phyloP scores from a whole-genome alignment of 2,329 filamentous ascomycete species.

The Clonostachys solani region DNA sequence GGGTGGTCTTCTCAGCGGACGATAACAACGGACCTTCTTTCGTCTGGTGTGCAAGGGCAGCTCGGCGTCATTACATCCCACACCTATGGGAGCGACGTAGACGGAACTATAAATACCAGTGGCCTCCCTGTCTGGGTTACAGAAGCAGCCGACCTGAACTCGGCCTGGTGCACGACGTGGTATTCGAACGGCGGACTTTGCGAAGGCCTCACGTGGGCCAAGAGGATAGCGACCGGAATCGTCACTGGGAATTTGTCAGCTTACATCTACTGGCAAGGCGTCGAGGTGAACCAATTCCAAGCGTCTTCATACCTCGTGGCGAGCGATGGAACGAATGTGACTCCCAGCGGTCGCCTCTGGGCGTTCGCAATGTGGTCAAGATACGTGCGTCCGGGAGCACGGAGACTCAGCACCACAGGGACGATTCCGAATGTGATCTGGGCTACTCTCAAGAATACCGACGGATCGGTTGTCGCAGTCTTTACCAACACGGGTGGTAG shows the following conservation, averaged over 20 bases:
- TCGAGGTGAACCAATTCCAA: slow-evolving; percentile 20
- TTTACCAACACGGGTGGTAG: slow-evolving; percentile 23
- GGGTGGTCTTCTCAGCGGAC: slow-evolving; percentile 29
- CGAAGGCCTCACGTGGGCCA: slow-evolving; percentile 53
- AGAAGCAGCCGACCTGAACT: slow-evolving; percentile 20
- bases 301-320: slow-evolving; percentile 18
- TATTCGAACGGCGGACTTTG: slow-evolving; percentile 37
- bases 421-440: slow-evolving; percentile 17
- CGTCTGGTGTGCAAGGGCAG: slow-evolving; percentile 19
- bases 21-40: slow-evolving; percentile 28
- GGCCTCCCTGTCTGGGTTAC: slow-evolving; percentile 44
- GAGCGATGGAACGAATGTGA: slow-evolving; percentile 9
- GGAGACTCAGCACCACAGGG: slow-evolving; percentile 20
- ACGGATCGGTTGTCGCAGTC: slow-evolving; percentile 29
- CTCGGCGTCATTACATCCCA: slow-evolving; percentile 30
- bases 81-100: slow-evolving; percentile 32
- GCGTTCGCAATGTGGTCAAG: slow-evolving; percentile 34
- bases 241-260: slow-evolving; percentile 41
- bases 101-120: slow-evolving; percentile 29
- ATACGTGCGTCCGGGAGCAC: slow-evolving; percentile 28
- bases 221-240: slow-evolving; percentile 44
- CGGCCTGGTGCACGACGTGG: slow-evolving; percentile 28
- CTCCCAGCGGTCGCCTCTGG: slow-evolving; percentile 18
- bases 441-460: slow-evolving; percentile 27
- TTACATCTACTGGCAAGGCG: slow-evolving; percentile 52